phyloP scores from a whole-genome alignment of 1,284 basidiomycete species.

The Sporisorium sorghi region DNA sequence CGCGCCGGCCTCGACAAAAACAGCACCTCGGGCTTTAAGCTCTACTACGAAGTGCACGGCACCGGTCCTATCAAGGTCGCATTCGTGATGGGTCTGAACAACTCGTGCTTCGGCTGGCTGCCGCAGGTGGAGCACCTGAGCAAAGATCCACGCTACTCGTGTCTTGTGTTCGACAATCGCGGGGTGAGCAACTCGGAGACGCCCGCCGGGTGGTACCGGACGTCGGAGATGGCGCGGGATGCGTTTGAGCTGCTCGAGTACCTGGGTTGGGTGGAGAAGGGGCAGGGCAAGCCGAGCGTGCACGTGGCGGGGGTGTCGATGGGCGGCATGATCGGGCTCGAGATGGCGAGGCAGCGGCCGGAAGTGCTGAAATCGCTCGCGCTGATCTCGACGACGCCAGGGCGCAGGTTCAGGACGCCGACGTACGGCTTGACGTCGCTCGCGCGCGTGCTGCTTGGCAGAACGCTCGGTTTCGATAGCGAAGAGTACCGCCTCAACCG shows the following conservation, averaged over 20 bases:
- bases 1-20: constrained; percentile 16
- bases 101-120: constrained; percentile 69
- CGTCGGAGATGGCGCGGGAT: constrained; percentile 83
- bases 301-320: constrained; percentile 83
- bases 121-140: constrained; percentile 69
- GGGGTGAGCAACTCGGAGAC: constrained; percentile 83
- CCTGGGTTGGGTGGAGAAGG: constrained; percentile 77
- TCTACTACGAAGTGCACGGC: constrained; percentile 69
- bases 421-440: constrained; percentile 69
- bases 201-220: constrained; percentile 72
- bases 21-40: constrained; percentile 47
- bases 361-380: constrained; percentile 47
- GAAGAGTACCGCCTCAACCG: constrained; percentile 74
- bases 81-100: constrained; percentile 70
- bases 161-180: constrained; percentile 86
- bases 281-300: constrained; percentile 71
- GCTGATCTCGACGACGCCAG: constrained; percentile 63
- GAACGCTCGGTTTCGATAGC: constrained; percentile 73
- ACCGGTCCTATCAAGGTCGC: constrained; percentile 53
- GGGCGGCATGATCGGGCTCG: constrained; percentile 83
- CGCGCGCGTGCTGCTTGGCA: constrained; percentile 68
- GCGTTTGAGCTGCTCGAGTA: constrained; percentile 76
- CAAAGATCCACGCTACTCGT: constrained; percentile 71
- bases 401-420: constrained; percentile 41
- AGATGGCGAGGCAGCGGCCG: constrained; percentile 57